Conservation (phyloP, 108 stramenopile species). For the Cylindrotheca closterium region DNA sequence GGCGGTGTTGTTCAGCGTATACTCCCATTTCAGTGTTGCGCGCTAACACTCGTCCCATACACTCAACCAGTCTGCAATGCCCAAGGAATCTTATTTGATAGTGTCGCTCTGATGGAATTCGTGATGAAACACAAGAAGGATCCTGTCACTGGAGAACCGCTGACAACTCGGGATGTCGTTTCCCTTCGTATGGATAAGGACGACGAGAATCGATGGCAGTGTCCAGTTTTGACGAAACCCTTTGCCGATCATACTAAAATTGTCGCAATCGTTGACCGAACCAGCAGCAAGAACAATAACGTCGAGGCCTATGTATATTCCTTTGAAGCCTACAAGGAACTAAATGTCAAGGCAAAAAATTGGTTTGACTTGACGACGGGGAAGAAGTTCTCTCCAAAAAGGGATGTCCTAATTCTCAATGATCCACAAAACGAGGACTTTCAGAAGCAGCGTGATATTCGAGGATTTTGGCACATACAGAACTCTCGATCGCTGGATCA, state of each 20-base stretch:
- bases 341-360: slow-evolving; percentile 81
- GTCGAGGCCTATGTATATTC: slow-evolving; percentile 84
- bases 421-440: slow-evolving; percentile 67
- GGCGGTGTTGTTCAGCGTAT: slow-evolving; percentile 35
- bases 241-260: slow-evolving; percentile 89
- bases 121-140: slow-evolving; percentile 82
- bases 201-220: slow-evolving; percentile 89
- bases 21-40: slow-evolving; percentile 95
- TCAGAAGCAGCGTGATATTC: slow-evolving; percentile 60
- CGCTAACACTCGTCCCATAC: slow-evolving; percentile 88
- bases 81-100: slow-evolving; percentile 90
- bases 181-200: slow-evolving; percentile 86
- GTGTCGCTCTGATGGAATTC: slow-evolving; percentile 80
- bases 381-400: slow-evolving; percentile 61
- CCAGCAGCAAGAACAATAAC: too few relatives aligned
- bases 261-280: slow-evolving; percentile 77
- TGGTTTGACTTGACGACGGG: slow-evolving; percentile 71
- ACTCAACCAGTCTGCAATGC: slow-evolving; percentile 63
- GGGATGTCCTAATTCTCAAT: slow-evolving; percentile 76
- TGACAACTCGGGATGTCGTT: slow-evolving; percentile 71
- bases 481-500: slow-evolving; percentile 35
- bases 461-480: slow-evolving; percentile 68
- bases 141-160: slow-evolving; percentile 79
- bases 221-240: slow-evolving; percentile 94
- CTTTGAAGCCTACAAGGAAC: slow-evolving; percentile 82